These are phyloP conservation scores for Mortierella polycephala DNA, from an alignment of 371 early-diverging fungal species.

Conservation along the genomic window DNA sequence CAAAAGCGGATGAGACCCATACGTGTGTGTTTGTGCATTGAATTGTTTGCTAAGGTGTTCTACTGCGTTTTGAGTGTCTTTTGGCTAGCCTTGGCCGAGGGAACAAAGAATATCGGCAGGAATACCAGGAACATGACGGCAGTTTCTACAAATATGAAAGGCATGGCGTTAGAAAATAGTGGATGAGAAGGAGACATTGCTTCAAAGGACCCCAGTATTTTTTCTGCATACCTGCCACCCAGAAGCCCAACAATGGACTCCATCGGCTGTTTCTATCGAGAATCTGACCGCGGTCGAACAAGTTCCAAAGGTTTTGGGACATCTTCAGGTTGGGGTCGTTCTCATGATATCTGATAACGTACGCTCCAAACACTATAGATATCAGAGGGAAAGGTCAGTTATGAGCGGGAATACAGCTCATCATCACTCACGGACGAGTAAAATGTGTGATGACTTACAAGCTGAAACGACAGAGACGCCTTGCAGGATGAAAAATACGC, in stretches of 20 bases:
- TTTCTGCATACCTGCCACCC: slow-evolving; percentile 40
- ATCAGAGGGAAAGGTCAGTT: not conserved
- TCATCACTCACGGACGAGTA: not conserved
- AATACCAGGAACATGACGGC: slow-evolving; percentile 41
- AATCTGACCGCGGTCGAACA: slow-evolving; percentile 36
- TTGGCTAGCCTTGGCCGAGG: slow-evolving; percentile 18
- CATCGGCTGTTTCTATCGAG: slow-evolving; percentile 37
- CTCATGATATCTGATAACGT: slow-evolving; percentile 21
- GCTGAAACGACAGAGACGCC: slow-evolving; percentile 24
- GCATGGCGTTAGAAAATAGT: too few species aligned
- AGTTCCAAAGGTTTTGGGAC: slow-evolving; percentile 12
- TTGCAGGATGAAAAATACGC: slow-evolving; percentile 27
- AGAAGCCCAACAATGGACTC: slow-evolving; percentile 48
- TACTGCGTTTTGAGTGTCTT: slow-evolving; percentile 31
- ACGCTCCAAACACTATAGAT: slow-evolving; percentile 28
- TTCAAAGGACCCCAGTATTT: not conserved
- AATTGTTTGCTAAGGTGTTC: not conserved
- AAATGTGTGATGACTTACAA: slow-evolving; percentile 5
- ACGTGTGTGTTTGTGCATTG: too few species aligned
- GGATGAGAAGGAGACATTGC: too few species aligned
- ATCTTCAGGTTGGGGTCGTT: slow-evolving; percentile 11
- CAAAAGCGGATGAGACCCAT: too few species aligned
- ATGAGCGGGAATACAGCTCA: not conserved
- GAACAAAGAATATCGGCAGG: slow-evolving; percentile 35
- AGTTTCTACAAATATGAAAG: slow-evolving; percentile 11